phyloP scores from a whole-genome alignment of 2,329 filamentous ascomycete genomes.

The Penicillium sp. region DNA sequence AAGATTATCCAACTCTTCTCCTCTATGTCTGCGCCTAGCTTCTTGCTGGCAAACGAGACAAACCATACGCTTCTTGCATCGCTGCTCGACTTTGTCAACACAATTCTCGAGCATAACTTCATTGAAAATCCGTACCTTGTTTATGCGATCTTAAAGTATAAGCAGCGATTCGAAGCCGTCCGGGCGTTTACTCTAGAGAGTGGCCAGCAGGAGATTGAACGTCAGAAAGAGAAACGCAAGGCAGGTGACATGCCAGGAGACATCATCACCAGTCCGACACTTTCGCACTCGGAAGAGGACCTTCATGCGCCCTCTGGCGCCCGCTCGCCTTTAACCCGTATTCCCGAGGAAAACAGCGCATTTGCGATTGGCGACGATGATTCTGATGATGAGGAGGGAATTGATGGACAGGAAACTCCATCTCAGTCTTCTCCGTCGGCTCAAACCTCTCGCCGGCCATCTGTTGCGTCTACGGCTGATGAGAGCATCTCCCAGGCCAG shows the following conservation, averaged over 20 bases:
- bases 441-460: conserved; percentile 61
- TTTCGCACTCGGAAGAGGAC: conserved; percentile 43
- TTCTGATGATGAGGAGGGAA: conserved; percentile 61
- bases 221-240: conserved; percentile 69
- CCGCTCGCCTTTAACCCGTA: conserved; percentile 61
- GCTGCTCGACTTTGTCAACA: conserved; percentile 82
- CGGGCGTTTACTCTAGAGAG: conserved; percentile 88
- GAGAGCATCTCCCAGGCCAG: conserved; percentile 76
- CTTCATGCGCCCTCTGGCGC: conserved; percentile 48
- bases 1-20: conserved; percentile 85
- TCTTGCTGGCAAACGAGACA: conserved; percentile 85
- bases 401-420: conserved; percentile 61
- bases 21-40: conserved; percentile 90
- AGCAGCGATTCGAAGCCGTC: conserved; percentile 79
- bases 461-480: conserved; percentile 65
- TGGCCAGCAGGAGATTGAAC: conserved; percentile 86
- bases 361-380: conserved; percentile 80
- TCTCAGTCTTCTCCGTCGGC: conserved; percentile 56
- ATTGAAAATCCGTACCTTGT: conserved; percentile 79
- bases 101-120: conserved; percentile 86
- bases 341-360: conserved; percentile 73
- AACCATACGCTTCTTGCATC: conserved; percentile 81
- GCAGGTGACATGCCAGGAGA: conserved; percentile 49
- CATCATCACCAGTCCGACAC: conserved; percentile 32
- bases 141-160: conserved; percentile 73